Evolutionary conservation across 345 rosid genomes (phyloP).

Genomic region (Cardamine occulta): DNA sequence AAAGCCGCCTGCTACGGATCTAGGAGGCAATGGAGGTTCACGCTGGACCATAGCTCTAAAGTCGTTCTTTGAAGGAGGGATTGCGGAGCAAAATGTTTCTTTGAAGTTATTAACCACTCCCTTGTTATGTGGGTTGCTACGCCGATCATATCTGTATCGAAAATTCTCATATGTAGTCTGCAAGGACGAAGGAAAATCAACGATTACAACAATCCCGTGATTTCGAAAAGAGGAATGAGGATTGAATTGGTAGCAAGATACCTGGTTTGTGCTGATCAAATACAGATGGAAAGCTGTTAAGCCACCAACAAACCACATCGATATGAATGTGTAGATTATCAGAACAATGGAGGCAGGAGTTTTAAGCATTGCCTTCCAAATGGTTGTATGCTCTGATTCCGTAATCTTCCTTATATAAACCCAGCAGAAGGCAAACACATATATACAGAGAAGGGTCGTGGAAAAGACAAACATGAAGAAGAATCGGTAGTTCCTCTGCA

Average conservation of each 20-base stretch:
- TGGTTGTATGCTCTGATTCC: constrained; percentile 57
- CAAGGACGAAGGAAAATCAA: constrained; percentile 23
- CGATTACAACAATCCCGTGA: background rate
- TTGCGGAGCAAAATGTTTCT: constrained; percentile 68
- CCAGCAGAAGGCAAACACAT: constrained; percentile 94
- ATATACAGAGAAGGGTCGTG: constrained; percentile 84
- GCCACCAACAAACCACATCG: constrained; percentile 99
- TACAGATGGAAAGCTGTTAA: constrained; percentile 88
- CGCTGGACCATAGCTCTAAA: constrained; percentile 74
- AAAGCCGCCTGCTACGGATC: constrained; percentile 71
- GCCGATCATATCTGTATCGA: constrained; percentile 82
- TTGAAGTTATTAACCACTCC: constrained; percentile 75
- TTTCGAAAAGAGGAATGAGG: background rate
- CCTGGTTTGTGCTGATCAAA: constrained; percentile 98
- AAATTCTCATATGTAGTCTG: constrained; percentile 98
- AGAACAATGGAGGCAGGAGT: constrained; percentile 81
- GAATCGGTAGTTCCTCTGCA: constrained; percentile 98
- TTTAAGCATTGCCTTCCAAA: constrained; percentile 50
- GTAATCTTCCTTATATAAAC: constrained; percentile 82
- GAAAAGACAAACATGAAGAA: constrained; percentile 96
- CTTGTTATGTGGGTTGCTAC: constrained; percentile 78
- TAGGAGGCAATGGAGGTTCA: constrained; percentile 69
- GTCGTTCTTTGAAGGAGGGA: constrained; percentile 78
- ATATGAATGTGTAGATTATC: constrained; percentile 81
- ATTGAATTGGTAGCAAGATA: constrained; percentile 27